A percentile compares a stretch with the other conserved stretches of the same genome.
phyloP scores from a whole-genome alignment of 2,329 filamentous ascomycete species.

The Xylariaceae sp. region DNA sequence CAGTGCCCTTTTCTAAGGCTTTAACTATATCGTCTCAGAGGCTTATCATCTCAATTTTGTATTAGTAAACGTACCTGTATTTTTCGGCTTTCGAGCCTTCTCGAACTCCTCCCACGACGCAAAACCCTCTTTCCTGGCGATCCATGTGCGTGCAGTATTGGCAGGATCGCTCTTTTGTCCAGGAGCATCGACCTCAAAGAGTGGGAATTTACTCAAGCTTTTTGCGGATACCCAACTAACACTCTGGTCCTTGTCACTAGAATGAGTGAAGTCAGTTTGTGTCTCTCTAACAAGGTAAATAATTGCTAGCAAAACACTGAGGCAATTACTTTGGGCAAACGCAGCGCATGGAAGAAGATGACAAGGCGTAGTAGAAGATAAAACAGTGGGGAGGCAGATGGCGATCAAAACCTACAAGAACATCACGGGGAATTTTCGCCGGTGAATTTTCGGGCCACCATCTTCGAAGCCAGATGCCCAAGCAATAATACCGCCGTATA shows the following conservation, averaged over 20 bases:
- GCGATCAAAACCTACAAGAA: constrained; percentile 28
- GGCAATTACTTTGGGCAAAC: neutral
- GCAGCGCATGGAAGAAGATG: neutral
- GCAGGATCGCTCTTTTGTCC: constrained; percentile 18
- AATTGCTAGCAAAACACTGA: neutral
- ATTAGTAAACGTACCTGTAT: constrained; percentile 12
- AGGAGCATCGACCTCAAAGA: constrained; percentile 18
- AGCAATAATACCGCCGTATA: constrained; percentile 27
- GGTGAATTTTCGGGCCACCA: constrained; percentile 30
- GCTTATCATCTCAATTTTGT: neutral
- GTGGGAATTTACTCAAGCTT: constrained; percentile 22
- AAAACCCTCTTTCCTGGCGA: constrained; percentile 26
- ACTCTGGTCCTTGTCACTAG: constrained; percentile 26
- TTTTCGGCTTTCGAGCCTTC: constrained; percentile 5
- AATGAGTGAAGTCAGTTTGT: neutral
- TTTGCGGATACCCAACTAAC: constrained; percentile 24
- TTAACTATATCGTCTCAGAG: neutral
- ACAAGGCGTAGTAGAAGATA: neutral
- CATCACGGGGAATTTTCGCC: constrained; percentile 37
- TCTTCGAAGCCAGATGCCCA: constrained; percentile 36
- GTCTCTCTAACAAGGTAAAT: neutral
- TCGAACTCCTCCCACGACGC: constrained; percentile 24
- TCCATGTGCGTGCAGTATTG: constrained; percentile 25
- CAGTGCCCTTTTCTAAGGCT: neutral
- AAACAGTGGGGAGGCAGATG: neutral